phyloP scores from a whole-genome alignment of 2,329 filamentous ascomycete genomes.

The Magnaporthiopsis incrustans region DNA sequence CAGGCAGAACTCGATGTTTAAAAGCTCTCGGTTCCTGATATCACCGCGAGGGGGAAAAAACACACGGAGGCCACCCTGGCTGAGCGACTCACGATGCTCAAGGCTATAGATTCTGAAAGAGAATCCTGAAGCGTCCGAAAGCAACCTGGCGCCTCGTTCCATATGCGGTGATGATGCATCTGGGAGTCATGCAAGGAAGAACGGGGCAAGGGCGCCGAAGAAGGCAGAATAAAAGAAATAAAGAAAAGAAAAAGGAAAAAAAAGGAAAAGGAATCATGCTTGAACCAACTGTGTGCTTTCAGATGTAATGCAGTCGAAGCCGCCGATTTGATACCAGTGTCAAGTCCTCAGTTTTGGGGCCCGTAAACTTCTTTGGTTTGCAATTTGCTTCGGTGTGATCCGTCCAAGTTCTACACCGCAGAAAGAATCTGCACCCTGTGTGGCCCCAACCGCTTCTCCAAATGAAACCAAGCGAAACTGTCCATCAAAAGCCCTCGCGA shows the following conservation, averaged over 20 bases:
- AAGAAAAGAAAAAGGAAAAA: too few species aligned
- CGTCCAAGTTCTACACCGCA: not conserved
- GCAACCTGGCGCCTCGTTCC: not conserved
- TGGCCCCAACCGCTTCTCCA: not conserved
- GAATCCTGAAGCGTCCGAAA: not conserved
- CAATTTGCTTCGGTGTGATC: not conserved
- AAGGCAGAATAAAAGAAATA: too few species aligned
- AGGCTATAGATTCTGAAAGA: slow-evolving; percentile 1
- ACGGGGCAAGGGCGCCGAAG: too few species aligned
- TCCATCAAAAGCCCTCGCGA: not conserved
- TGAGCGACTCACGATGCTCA: not conserved
- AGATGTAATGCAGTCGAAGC: too few species aligned
- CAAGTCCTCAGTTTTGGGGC: not conserved
- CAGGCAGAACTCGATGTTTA: slow-evolving; percentile 2
- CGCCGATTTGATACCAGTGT: too few species aligned
- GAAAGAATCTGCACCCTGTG: not conserved
- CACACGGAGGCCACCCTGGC: not conserved
- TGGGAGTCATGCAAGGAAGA: too few species aligned
- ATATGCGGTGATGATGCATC: slow-evolving; percentile 1
- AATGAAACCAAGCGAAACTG: not conserved
- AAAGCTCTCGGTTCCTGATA: slow-evolving; percentile 2
- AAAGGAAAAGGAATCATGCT: too few species aligned
- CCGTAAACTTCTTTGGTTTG: not conserved
- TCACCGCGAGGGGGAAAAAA: not conserved
- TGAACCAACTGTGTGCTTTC: too few species aligned